phyloP scores from a whole-genome alignment of 768 basidiomycete species.

The Calocybe indica region DNA sequence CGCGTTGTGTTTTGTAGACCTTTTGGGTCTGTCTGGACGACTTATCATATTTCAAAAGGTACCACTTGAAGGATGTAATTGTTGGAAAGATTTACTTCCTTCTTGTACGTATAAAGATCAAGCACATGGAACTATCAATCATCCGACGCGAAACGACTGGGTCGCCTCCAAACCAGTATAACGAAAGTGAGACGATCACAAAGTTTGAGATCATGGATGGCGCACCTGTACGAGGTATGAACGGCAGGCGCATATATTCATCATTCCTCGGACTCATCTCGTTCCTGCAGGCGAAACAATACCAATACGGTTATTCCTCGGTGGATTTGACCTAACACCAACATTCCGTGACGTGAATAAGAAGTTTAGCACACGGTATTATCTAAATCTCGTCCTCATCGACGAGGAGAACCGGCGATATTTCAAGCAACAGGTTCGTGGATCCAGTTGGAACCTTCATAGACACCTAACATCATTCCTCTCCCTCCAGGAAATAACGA shows the following conservation, averaged over 20 bases:
- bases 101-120: slow-evolving; percentile 98
- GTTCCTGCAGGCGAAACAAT: slow-evolving; percentile 80
- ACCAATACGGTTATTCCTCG: slow-evolving; percentile 94
- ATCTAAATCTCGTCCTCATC: slow-evolving; percentile 93
- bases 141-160: slow-evolving; percentile 97
- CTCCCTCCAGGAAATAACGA: slow-evolving; percentile 65
- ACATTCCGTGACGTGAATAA: slow-evolving; percentile 99
- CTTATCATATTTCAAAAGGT: slow-evolving; percentile 41
- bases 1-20: too few species aligned
- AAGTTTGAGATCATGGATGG: slow-evolving; percentile 99
- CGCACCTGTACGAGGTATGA: slow-evolving; percentile 86
- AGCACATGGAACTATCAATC: slow-evolving; percentile 98
- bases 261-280: neutral
- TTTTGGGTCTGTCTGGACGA: neutral
- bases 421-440: slow-evolving; percentile 87
- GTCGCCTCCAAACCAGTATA: slow-evolving; percentile 97
- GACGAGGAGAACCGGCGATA: slow-evolving; percentile 98
- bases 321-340: slow-evolving; percentile 96
- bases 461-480: neutral
- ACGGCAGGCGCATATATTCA: neutral
- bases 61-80: slow-evolving; percentile 98
- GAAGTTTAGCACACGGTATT: slow-evolving; percentile 96
- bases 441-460: neutral
- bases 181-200: slow-evolving; percentile 97
- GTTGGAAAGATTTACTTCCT: slow-evolving; percentile 99